Percentiles rank a stretch among this genome's conserved stretches.
Evolutionary conservation across 106 monocot genomes (phyloP).

Genomic region (Xerophyta viscosa): DNA sequence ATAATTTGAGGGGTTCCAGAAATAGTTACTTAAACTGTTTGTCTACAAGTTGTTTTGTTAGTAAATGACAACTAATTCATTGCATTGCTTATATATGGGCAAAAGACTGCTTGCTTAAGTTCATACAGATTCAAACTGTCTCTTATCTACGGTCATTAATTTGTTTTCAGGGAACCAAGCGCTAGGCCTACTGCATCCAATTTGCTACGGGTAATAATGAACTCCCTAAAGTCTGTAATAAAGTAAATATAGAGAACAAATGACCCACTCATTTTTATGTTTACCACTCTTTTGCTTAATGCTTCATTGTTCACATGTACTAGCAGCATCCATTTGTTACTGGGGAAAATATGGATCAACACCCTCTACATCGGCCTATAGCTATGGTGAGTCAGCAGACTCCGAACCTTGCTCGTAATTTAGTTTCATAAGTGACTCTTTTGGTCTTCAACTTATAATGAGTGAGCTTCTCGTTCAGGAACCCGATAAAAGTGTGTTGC

Average conservation of each 20-base stretch:
- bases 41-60: too few species aligned
- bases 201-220: constrained; percentile 37
- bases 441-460: background rate
- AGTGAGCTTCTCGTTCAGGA: constrained; percentile 15
- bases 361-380: constrained; percentile 14
- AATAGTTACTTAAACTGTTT: too few species aligned
- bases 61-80: too few species aligned
- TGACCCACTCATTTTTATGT: too few species aligned
- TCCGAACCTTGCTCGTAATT: background rate
- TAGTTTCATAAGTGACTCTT: background rate
- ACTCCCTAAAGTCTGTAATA: too few species aligned
- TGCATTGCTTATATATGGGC: too few species aligned
- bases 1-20: too few species aligned
- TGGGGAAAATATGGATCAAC: constrained; percentile 26
- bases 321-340: constrained; percentile 65
- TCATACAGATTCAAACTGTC: too few species aligned
- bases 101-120: too few species aligned
- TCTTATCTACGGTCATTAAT: background rate
- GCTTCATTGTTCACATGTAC: background rate
- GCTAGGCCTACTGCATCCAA: constrained; percentile 58
- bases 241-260: too few species aligned
- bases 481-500: constrained; percentile 9
- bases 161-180: constrained; percentile 56
- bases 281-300: too few species aligned
- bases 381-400: constrained; percentile 11